Base-by-base conservation (phyloP, 805 yeast species). In the Candida argentea region DNA sequence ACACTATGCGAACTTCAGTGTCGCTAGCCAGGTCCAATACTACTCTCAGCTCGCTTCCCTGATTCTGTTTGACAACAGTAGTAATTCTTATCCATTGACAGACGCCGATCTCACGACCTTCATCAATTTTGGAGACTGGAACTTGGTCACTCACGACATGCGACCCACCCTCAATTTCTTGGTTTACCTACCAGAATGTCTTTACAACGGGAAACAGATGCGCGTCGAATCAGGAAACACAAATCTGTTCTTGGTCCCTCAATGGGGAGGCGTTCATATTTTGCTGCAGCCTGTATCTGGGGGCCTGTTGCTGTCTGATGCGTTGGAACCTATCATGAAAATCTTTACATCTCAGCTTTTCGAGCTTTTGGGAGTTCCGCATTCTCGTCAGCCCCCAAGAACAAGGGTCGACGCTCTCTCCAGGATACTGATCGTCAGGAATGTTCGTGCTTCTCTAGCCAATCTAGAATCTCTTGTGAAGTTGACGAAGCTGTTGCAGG, bases 71-170 rank as follows among this genome's bases (percentile, higher is more conserved):
- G 45, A 53, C 24, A 44, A 38, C 13, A 37, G 39, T 5, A 34
- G 39, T 12, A 52, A 48, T 2, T 38, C 50, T 1, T 50, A 55
- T 13, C 33, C 61, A 3, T 56, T 79, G 11, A 15, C 22, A 9
- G 58, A 61, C 14, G 54, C 62, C 30, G 47, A 60, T 6, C 60
- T 87, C 20, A 67, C 93, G 2, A 79, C 87, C 9, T 73, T 83
- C 38, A 69, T 87, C 34, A 91, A 89, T 52, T 74, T 73, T 39
- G 86, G 91, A 3, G 94, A 82, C 39, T 81, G 94, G 94, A 78
- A 78, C 31, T 55, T 73, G 29, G 66, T 40, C 62, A 79, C 37
- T 51, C 65, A 67, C 39, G 73, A 69, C 40, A 56, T 73, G 2
- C 70, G 74, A 35, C 86, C 91, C 0, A 66, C 76, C 2, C 49